Evolutionary conservation across 2,329 filamentous ascomycete genomes (phyloP), one percentile per base, ranked within the genome.

Genomic region (Fusarium aywerte): DNA sequence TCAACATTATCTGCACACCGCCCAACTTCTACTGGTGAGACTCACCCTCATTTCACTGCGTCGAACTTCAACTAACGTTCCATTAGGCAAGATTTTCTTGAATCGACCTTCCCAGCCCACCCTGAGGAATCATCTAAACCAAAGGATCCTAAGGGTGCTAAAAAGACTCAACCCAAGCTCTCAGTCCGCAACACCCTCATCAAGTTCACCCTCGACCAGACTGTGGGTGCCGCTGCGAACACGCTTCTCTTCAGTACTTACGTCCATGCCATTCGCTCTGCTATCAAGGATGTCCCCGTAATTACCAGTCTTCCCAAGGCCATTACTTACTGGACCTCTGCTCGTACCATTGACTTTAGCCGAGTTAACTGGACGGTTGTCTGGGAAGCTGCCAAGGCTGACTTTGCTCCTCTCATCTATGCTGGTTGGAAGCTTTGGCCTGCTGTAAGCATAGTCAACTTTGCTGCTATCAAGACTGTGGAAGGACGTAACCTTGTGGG

Each of bases 11-110:
- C 60, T 90, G 85, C 77, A 90, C 89, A 38, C 93, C 93, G 4
- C 91, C 91, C 42, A 97, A 97, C 79, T 92, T 93, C 75, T 76
- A 92, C 72, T 97, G 93, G 93, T 88, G 77, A 70, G 80, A n/a
- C 32, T 32, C 43, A n/a, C 39, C 45, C 35, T 42, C 13, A 21
- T 29, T 57, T 65, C 53, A n/a, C 13, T 75, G 40, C 57, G 42
- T 16, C 15, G 53, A 48, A 20, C 33, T 51, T 31, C 25, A 32
- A 60, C 55, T 76, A 38, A 66, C 48, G n/a, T 20, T n/a, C 31
- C 2, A 32, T 9, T 68, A 88, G 86, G 86, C 93, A 97, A 83
- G 85, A 87, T 38, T 92, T 86, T 74, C 84, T 97, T 51, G 93
- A 97, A 78, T 81, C 85, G 7, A 79, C 82, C 5, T 96, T 93